These are phyloP conservation scores for Candida xiaguanensis DNA, from an alignment of 805 yeast genomes.

Conservation along the genomic window DNA sequence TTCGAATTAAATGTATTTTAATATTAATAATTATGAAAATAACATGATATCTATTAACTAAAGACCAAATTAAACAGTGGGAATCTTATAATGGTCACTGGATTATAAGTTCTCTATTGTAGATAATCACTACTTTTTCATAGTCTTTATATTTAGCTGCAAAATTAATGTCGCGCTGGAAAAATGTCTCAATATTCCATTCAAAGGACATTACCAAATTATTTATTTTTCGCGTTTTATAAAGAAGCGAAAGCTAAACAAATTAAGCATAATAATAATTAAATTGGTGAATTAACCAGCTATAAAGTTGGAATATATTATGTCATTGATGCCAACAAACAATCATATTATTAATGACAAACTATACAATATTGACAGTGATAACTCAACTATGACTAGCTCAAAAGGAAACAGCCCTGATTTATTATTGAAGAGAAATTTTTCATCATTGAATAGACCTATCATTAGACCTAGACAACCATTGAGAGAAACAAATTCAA, in stretches of 20 bases:
- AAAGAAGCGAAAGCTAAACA: neutral
- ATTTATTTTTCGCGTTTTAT: slow-evolving; percentile 4
- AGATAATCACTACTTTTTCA: no score
- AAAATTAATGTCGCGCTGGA: neutral
- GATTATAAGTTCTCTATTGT: no score
- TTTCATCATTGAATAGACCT: slow-evolving; percentile 7
- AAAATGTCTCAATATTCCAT: no score
- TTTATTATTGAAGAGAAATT: slow-evolving; percentile 7
- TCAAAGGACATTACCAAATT: neutral
- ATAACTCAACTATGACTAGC: neutral
- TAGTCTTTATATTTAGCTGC: neutral
- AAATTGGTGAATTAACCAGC: neutral
- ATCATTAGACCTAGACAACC: slow-evolving; percentile 23
- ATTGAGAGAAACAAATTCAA: slow-evolving; percentile 37
- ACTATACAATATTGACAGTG: neutral
- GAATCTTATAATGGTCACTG: no score
- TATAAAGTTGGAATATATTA: neutral
- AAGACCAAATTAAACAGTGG: no score
- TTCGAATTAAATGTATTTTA: neutral
- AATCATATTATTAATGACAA: neutral
- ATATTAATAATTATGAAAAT: no score
- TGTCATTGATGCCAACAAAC: slow-evolving; percentile 1
- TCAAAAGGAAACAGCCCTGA: neutral
- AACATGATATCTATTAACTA: no score
- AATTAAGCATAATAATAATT: neutral